phyloP scores from a whole-genome alignment of 1,284 basidiomycete species.

The Microbotryomycetes sp. region DNA sequence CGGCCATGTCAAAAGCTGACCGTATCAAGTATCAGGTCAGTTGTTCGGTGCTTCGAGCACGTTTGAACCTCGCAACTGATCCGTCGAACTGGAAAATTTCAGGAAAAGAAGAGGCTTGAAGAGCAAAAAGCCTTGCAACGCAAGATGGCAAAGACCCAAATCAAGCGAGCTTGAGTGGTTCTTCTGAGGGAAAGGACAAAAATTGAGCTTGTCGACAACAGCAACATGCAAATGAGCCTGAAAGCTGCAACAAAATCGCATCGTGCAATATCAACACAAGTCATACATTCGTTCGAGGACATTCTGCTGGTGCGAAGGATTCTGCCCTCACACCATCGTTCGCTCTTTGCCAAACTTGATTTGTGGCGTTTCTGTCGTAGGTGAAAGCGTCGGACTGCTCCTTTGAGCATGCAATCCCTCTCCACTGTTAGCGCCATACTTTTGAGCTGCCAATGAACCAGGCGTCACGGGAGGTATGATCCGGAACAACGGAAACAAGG shows the following conservation, averaged over 20 bases:
- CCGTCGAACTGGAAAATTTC: background rate
- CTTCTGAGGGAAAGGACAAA: background rate
- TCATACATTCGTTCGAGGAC: no score
- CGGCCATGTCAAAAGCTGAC: slow-evolving; percentile 5
- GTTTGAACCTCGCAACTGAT: background rate
- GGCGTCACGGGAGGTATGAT: background rate
- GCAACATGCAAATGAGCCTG: no score
- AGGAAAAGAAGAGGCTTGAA: background rate
- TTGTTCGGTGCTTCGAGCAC: background rate
- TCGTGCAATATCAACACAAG: background rate
- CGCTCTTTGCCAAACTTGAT: no score
- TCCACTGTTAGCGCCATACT: background rate
- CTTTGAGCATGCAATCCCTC: no score
- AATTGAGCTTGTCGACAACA: no score
- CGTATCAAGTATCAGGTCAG: slow-evolving; percentile 1
- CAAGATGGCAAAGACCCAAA: background rate
- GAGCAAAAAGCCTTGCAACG: background rate
- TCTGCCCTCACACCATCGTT: no score
- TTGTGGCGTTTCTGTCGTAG: no score
- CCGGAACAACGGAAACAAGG: slow-evolving; percentile 6
- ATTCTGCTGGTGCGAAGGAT: no score
- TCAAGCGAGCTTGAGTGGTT: background rate
- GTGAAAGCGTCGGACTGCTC: no score
- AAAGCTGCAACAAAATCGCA: no score
- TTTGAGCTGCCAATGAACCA: background rate